phyloP scores from a whole-genome alignment of 176 grass and related monocot species.

The Melocanna baccifera region DNA sequence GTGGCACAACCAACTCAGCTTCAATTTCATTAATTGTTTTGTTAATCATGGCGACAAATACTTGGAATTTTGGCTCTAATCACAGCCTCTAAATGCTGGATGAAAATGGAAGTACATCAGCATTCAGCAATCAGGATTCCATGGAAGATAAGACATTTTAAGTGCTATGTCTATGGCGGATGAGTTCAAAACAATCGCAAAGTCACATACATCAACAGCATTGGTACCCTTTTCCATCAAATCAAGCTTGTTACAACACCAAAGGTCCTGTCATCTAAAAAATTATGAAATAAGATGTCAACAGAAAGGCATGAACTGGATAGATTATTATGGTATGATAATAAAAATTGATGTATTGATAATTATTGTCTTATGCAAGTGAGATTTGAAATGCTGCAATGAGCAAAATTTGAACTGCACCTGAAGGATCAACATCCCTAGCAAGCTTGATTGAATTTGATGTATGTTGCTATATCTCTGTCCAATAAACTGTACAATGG shows the following conservation, averaged over 20 bases:
- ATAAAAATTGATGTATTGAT: neutral
- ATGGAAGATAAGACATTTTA: constrained; percentile 16
- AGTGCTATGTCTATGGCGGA: neutral
- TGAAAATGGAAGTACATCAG: constrained; percentile 27
- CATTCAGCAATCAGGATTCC: constrained; percentile 37
- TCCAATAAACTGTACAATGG: neutral
- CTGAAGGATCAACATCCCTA: constrained; percentile 94
- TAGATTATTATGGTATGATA: neutral
- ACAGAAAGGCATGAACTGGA: neutral
- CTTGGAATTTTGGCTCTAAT: constrained; percentile 96
- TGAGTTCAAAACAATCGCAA: constrained; percentile 13
- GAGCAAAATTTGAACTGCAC: constrained; percentile 38
- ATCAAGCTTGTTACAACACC: constrained; percentile 97
- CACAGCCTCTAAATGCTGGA: constrained; percentile 87
- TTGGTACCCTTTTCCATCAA: constrained; percentile 99
- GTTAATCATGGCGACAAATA: constrained; percentile 92
- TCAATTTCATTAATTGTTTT: constrained; percentile 99
- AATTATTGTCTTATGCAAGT: neutral
- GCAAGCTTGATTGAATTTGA: constrained; percentile 95
- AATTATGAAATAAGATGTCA: constrained; percentile 31
- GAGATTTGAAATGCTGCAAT: constrained; percentile 1
- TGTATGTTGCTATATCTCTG: constrained; percentile 97
- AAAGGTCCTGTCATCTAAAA: constrained; percentile 90
- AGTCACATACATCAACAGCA: constrained; percentile 75
- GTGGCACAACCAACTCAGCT: constrained; percentile 62